Base-by-base conservation (phyloP, 2,329 filamentous ascomycete species). In the Penicillium sp. region DNA sequence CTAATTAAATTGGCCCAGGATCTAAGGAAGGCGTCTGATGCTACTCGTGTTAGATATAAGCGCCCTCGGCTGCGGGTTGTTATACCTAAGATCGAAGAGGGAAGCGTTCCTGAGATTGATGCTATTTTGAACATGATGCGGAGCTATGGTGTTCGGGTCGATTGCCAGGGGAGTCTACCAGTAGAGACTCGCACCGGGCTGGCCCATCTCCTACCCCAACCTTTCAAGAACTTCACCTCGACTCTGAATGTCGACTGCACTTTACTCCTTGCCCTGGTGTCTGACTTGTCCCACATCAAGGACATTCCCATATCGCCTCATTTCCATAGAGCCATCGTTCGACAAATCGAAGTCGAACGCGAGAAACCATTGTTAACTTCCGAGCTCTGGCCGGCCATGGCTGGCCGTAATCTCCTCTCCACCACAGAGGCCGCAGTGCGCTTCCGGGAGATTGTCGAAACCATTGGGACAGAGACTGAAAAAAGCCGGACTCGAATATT, bases 211-310 rank as follows among this genome's bases (percentile, higher is more conserved):
- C 64, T 77, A 19, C 75, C 76, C 18, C 67, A 73, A 42, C 68
- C 70, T 13, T 73, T 72, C 64, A 70, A 73, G 44, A 66, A 69
- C 19, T 70, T 78, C 59, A 78, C 76, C n/a, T 40, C 70, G 9
- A 73, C 69, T 10, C 58, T 80, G 40, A 79, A 79, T 59, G 70
- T 79, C 44, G 78, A 81, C 57, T 78, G 76, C 60, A 90, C 88
- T 1, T 82, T 90, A 43, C 78, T 92, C 6, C 80, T 92, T 5
- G 88, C 87, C 4, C 75, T 91, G 2, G 82, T 87, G 1, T 90
- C 88, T 0, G 89, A 92, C 63, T 84, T 91, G 26, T 88, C 86
- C 2, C 87, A 91, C 66, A 73, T 73, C 32, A 65, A 70, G 51
- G 61, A 65, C 35, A 73, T 74, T 48, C 63, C 71, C 2, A 75